A percentile compares a stretch with the other conserved stretches of the same genome.
Conservation (phyloP, 768 basidiomycete genomes). For the Pholiota molesta region DNA sequence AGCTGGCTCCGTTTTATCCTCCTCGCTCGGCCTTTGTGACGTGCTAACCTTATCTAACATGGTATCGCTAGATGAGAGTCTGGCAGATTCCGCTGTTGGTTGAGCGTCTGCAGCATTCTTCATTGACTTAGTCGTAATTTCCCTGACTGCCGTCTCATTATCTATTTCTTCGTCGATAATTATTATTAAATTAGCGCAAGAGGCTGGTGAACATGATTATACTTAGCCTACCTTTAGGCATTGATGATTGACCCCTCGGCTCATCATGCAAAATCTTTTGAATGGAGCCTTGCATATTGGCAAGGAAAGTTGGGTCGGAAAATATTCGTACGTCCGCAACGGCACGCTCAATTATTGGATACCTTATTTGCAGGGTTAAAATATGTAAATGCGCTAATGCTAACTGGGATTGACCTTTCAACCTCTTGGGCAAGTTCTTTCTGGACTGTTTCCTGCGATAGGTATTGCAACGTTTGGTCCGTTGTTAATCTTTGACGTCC, state of each 20-base stretch:
- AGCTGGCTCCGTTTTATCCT: background rate
- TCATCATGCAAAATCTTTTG: conserved; percentile 49
- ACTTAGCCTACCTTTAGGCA: conserved; percentile 20
- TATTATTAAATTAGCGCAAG: background rate
- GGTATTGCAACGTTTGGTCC: conserved; percentile 55
- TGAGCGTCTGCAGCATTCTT: background rate
- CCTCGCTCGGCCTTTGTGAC: background rate
- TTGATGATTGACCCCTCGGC: conserved; percentile 22
- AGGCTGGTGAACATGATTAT: background rate
- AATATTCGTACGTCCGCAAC: conserved; percentile 52
- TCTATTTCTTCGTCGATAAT: background rate
- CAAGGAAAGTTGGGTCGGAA: conserved; percentile 48
- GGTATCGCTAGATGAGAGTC: background rate
- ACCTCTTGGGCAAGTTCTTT: conserved; percentile 73
- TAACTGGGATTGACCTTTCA: conserved; percentile 50
- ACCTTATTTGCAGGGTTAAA: conserved; percentile 39
- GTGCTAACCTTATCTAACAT: background rate
- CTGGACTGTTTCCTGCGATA: conserved; percentile 54
- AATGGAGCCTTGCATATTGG: conserved; percentile 43
- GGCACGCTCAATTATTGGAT: conserved; percentile 68
- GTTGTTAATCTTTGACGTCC: conserved; percentile 56
- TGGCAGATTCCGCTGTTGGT: background rate
- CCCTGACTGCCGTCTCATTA: background rate
- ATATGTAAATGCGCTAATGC: background rate
- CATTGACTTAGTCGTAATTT: background rate